These are phyloP conservation scores for Anisodus acutangulus DNA, from an alignment of 257 asterid genomes.

Conservation along the genomic window DNA sequence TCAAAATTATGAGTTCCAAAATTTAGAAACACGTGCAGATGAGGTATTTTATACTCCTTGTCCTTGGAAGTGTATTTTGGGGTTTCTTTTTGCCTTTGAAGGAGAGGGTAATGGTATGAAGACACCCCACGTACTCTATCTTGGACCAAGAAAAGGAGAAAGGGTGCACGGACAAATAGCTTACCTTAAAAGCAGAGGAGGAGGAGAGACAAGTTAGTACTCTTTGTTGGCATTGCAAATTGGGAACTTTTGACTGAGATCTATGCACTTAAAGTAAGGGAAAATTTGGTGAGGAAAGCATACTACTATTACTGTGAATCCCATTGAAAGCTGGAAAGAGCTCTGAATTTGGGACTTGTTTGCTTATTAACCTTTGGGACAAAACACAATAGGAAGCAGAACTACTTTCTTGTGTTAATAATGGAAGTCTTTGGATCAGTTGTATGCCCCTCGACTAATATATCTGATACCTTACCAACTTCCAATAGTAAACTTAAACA, in stretches of 20 bases:
- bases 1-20: conserved; percentile 15
- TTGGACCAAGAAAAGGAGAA: conserved; percentile 24
- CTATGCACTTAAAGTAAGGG: conserved; percentile 20
- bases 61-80: neutral
- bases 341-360: neutral
- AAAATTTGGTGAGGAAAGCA: conserved; percentile 24
- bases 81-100: neutral
- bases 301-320: neutral
- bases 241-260: conserved; percentile 37
- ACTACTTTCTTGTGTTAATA: neutral
- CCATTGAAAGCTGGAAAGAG: conserved; percentile 22
- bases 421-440: no score
- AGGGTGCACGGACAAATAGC: conserved; percentile 22
- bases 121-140: conserved; percentile 27
- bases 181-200: conserved; percentile 32
- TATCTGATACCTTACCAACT: neutral
- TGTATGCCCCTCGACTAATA: neutral
- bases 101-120: neutral
- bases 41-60: conserved; percentile 11
- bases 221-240: conserved; percentile 31
- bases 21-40: conserved; percentile 24
- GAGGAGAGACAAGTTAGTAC: conserved; percentile 19
- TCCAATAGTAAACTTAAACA: no score
- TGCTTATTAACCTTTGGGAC: neutral
- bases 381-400: neutral